Evolutionary conservation across 345 rosid genomes (phyloP).

Genomic region (Pistacia vera): DNA sequence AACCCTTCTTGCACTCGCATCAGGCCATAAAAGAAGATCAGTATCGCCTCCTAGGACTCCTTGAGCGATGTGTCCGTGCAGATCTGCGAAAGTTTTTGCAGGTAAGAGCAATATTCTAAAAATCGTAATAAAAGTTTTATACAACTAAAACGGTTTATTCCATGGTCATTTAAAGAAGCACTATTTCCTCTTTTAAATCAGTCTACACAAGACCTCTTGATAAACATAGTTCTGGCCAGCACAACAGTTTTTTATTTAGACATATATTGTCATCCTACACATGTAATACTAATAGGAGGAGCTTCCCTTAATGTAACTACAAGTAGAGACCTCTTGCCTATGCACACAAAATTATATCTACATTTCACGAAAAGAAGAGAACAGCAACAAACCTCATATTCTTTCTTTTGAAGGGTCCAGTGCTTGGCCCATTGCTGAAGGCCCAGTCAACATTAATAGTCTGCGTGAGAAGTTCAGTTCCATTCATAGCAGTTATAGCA

Average conservation of each 20-base stretch:
- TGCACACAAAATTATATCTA: not conserved
- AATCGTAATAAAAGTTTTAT: not conserved
- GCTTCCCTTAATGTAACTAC: not conserved
- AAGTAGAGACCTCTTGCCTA: not conserved
- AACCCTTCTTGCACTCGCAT: slow-evolving; percentile 15
- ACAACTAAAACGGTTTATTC: not conserved
- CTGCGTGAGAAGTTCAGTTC: slow-evolving; percentile 60
- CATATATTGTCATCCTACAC: not conserved
- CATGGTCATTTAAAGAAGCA: not conserved
- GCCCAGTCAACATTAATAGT: slow-evolving; percentile 76
- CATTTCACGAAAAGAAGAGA: not conserved
- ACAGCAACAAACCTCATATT: slow-evolving; percentile 54
- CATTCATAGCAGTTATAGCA: slow-evolving; percentile 69
- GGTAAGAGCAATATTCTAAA: not conserved
- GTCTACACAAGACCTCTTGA: too few relatives aligned
- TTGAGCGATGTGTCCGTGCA: slow-evolving; percentile 63
- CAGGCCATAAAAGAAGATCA: slow-evolving; percentile 24
- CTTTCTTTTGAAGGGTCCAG: slow-evolving; percentile 51
- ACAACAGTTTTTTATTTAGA: not conserved
- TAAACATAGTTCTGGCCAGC: too few relatives aligned
- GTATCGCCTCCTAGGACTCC: slow-evolving; percentile 82
- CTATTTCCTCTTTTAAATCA: not conserved
- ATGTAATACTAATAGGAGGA: not conserved
- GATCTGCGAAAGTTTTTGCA: slow-evolving; percentile 40
- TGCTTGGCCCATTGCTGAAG: slow-evolving; percentile 69